Conservation (phyloP, 768 basidiomycete species). For the Auricularia sp. region DNA sequence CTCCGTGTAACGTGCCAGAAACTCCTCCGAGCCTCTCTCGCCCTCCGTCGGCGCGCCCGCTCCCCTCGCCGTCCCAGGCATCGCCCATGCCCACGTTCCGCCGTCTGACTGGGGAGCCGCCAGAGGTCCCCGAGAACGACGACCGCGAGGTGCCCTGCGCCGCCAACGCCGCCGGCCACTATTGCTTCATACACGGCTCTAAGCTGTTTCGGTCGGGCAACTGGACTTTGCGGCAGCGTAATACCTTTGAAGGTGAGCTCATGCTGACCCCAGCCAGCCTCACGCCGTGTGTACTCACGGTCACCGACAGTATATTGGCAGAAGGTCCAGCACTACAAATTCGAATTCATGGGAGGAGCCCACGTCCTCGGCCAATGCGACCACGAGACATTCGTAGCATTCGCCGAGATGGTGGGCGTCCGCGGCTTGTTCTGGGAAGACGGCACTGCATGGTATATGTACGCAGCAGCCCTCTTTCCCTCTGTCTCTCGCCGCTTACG, state of each 20-base stretch:
- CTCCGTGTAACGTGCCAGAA: no score
- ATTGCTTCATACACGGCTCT: neutral
- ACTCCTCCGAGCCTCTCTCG: no score
- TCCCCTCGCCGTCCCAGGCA: no score
- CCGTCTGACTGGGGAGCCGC: neutral
- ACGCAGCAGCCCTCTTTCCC: neutral
- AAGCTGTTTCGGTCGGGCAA: neutral
- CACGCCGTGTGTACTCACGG: neutral
- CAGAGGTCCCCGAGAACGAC: neutral
- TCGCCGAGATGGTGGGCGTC: neutral
- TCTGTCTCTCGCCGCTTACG: neutral
- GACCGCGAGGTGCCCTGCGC: neutral
- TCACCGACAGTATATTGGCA: neutral
- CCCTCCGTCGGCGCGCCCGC: no score
- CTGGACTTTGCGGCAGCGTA: neutral
- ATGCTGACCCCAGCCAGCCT: neutral
- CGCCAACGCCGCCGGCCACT: neutral
- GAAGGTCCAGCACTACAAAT: neutral
- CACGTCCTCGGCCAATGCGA: neutral
- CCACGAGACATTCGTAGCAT: neutral
- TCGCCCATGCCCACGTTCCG: neutral
- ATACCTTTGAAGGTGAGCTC: neutral
- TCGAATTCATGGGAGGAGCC: neutral
- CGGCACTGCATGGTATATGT: neutral
- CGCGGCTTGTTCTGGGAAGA: neutral